These are phyloP conservation scores for Omphalea diandra DNA, from an alignment of 441 rosid genomes.

Conservation along the genomic window DNA sequence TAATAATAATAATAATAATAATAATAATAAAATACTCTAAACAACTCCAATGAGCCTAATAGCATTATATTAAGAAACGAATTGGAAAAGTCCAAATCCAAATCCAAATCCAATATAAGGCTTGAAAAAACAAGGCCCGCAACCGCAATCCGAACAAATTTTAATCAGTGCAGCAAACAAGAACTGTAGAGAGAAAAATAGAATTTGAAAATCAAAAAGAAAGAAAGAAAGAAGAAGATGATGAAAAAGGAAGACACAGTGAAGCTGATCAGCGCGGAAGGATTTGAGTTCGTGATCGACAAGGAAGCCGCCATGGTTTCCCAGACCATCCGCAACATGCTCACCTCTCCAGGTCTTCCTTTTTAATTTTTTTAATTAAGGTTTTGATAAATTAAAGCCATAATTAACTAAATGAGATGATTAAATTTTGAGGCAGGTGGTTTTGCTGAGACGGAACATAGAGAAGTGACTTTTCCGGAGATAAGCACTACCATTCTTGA, in stretches of 20 bases:
- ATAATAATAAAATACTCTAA: no score
- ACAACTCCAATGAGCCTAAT: no score
- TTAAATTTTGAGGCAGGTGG: conserved; percentile 45
- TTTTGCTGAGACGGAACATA: conserved; percentile 76
- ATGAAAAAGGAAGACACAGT: conserved; percentile 75
- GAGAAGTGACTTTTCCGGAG: conserved; percentile 90
- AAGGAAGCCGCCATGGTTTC: conserved; percentile 98
- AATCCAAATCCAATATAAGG: neutral
- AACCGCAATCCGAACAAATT: no score
- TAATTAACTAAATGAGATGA: no score
- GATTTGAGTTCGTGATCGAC: conserved; percentile 85
- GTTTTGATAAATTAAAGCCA: neutral
- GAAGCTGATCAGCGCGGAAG: conserved; percentile 90
- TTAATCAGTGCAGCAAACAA: no score
- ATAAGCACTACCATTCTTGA: conserved; percentile 81
- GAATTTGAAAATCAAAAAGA: neutral
- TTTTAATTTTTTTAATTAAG: neutral
- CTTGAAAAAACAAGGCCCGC: neutral
- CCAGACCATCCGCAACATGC: conserved; percentile 94
- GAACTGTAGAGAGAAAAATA: neutral
- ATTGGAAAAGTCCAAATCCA: neutral
- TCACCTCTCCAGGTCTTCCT: conserved; percentile 79
- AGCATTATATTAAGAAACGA: neutral
- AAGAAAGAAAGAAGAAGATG: conserved; percentile 1
- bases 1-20: no score